These are phyloP conservation scores for Diaporthe vexans DNA, from an alignment of 2,329 filamentous ascomycete species.

Conservation along the genomic window DNA sequence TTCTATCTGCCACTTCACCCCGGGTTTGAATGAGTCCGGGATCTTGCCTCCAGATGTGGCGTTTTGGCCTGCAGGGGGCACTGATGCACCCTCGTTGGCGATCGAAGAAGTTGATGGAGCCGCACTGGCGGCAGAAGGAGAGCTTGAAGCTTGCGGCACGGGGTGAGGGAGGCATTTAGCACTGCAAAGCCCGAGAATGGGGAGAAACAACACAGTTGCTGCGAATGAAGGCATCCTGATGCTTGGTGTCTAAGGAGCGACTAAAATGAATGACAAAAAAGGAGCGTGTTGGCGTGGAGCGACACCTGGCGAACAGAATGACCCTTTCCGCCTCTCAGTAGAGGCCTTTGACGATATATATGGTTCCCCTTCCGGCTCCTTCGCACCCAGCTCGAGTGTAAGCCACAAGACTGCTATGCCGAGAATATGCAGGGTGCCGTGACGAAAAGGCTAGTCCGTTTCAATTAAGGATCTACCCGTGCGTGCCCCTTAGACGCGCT, in stretches of 20 bases:
- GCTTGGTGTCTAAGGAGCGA: conserved; percentile 13
- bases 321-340: not conserved
- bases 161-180: conserved; percentile 13
- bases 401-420: not conserved
- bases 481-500: conserved; percentile 34
- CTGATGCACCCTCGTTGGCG: not conserved
- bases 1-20: conserved; percentile 39
- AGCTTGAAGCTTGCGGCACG: not conserved
- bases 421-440: conserved; percentile 32
- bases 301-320: not conserved
- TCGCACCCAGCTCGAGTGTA: conserved; percentile 1
- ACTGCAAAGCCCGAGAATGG: conserved; percentile 32
- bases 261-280: conserved; percentile 15
- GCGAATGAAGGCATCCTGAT: conserved; percentile 40
- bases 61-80: conserved; percentile 2
- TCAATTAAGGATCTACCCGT: conserved; percentile 28
- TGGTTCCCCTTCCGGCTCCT: conserved; percentile 1
- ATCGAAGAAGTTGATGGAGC: not conserved
- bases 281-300: conserved; percentile 15
- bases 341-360: conserved; percentile 15
- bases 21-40: conserved; percentile 29
- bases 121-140: not conserved
- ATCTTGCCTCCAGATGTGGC: not conserved
- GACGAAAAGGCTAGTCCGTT: conserved; percentile 6
- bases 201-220: conserved; percentile 36